phyloP scores from a whole-genome alignment of 73 alveolate species.

The Paramecium octaurelia region DNA sequence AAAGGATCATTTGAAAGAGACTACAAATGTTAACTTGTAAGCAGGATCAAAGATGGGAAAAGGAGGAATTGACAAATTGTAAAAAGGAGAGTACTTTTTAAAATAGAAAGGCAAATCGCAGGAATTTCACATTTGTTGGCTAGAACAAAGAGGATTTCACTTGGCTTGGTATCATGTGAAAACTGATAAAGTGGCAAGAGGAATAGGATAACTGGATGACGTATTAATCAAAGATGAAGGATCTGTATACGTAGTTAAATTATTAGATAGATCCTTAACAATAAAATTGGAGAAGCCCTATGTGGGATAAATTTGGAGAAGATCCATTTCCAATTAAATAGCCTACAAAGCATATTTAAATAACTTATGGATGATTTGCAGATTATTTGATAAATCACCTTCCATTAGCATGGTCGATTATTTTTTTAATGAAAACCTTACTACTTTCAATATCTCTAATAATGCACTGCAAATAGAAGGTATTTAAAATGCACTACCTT shows the following conservation, averaged over 20 bases:
- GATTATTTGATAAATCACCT: not conserved
- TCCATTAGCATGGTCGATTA: not conserved
- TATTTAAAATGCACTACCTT: not conserved
- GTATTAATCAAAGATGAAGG: conserved; percentile 6
- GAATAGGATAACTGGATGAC: conserved; percentile 31
- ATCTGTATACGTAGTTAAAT: not conserved
- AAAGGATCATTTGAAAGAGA: conserved; percentile 24
- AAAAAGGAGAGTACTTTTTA: conserved; percentile 1
- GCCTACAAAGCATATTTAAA: conserved; percentile 14
- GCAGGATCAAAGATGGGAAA: not conserved
- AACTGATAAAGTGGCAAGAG: conserved; percentile 21
- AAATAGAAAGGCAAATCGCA: not conserved
- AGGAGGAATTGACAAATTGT: not conserved
- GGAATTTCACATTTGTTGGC: conserved; percentile 10
- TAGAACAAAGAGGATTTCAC: conserved; percentile 33
- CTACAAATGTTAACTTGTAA: not conserved
- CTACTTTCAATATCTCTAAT: not conserved
- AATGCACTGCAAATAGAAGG: not conserved
- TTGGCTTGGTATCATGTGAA: conserved; percentile 21
- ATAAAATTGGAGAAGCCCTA: not conserved
- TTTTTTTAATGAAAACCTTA: not conserved
- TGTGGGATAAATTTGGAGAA: conserved; percentile 36
- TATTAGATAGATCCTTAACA: conserved; percentile 12
- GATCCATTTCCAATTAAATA: not conserved
- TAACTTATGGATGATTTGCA: conserved; percentile 3